Conservation (phyloP, 495 filamentous ascomycete genomes). For the Podospora sp. region DNA sequence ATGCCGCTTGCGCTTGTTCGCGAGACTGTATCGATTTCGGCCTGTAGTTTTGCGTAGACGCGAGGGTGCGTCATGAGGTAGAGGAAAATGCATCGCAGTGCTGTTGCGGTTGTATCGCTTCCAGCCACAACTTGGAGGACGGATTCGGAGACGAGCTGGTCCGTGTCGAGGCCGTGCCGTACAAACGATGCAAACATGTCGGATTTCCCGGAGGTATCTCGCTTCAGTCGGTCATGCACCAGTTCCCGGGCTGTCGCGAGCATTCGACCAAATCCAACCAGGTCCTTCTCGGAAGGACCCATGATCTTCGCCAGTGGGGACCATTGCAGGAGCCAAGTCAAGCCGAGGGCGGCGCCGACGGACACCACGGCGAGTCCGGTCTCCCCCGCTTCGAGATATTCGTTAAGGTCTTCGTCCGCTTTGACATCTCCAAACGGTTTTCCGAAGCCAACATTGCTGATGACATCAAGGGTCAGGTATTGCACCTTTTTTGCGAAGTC, state of each 20-base stretch:
- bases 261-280: background rate
- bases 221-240: background rate
- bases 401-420: slow-evolving; percentile 29
- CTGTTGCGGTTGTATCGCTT: slow-evolving; percentile 62
- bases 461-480: slow-evolving; percentile 40
- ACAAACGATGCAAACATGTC: slow-evolving; percentile 49
- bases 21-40: slow-evolving; percentile 51
- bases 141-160: slow-evolving; percentile 40
- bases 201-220: background rate
- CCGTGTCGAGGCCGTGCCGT: slow-evolving; percentile 40
- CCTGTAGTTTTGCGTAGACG: slow-evolving; percentile 56
- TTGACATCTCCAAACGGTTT: slow-evolving; percentile 34
- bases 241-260: background rate
- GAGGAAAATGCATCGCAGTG: slow-evolving; percentile 56
- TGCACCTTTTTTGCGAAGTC: slow-evolving; percentile 41
- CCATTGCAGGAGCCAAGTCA: background rate
- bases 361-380: background rate
- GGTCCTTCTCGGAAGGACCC: background rate
- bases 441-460: slow-evolving; percentile 36
- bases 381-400: slow-evolving; percentile 20
- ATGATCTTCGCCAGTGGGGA: background rate
- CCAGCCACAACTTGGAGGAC: slow-evolving; percentile 47
- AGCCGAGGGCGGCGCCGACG: background rate
- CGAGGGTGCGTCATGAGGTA: slow-evolving; percentile 49
- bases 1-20: slow-evolving; percentile 20